phyloP scores from a whole-genome alignment of 78 protist species.

The Dictyostelium brefeldianum region DNA sequence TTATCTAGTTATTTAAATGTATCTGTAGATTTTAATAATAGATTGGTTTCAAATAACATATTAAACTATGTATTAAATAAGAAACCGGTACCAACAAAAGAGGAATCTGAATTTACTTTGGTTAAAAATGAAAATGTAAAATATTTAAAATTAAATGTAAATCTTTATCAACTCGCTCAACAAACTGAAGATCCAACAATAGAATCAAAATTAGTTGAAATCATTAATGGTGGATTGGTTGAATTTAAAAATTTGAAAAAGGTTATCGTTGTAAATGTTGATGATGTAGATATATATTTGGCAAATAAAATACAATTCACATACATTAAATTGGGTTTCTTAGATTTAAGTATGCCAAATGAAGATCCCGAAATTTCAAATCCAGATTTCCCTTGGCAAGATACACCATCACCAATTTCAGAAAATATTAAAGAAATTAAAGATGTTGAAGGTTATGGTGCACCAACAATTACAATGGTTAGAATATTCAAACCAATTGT shows the following conservation, averaged over 20 bases:
- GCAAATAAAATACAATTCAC: neutral
- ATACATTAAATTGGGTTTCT: neutral
- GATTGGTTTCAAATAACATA: neutral
- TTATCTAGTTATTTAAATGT: neutral
- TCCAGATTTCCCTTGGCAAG: neutral
- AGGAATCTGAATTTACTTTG: neutral
- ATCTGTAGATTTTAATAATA: neutral
- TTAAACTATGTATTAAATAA: neutral
- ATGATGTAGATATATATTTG: neutral
- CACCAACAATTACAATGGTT: neutral
- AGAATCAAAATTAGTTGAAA: too few relatives aligned
- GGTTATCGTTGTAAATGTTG: neutral
- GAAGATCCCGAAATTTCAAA: neutral
- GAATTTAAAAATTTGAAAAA: constrained; percentile 1
- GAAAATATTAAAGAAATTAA: neutral
- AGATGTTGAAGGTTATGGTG: neutral
- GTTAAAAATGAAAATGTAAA: constrained; percentile 7
- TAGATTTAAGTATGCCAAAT: neutral
- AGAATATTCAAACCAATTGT: neutral
- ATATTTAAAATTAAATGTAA: neutral
- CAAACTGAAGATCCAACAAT: neutral
- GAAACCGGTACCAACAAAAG: neutral
- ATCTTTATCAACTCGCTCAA: neutral
- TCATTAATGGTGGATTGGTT: neutral
- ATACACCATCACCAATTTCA: neutral